phyloP scores from a whole-genome alignment of 2,329 filamentous ascomycete species.

The Microsporum ferrugineum region DNA sequence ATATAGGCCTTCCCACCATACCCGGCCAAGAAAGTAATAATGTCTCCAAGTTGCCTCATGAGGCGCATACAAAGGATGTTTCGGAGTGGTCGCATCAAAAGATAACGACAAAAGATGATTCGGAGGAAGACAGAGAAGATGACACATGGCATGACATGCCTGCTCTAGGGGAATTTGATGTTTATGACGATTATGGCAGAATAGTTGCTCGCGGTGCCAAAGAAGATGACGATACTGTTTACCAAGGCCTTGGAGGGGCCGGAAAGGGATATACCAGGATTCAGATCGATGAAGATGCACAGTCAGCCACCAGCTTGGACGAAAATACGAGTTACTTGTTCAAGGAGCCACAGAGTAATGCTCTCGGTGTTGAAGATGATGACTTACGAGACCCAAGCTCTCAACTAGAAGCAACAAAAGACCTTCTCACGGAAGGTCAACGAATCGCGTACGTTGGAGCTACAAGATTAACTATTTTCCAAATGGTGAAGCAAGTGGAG shows the following conservation, averaged over 20 bases:
- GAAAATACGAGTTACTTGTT: conserved; percentile 96
- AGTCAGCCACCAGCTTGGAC: conserved; percentile 91
- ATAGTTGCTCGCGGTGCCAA: conserved; percentile 71
- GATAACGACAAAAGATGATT: conserved; percentile 42
- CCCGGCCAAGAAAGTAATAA: neutral
- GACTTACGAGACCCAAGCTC: conserved; percentile 74
- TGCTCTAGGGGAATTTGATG: conserved; percentile 79
- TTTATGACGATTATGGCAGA: conserved; percentile 88
- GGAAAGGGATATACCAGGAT: conserved; percentile 93
- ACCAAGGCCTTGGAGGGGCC: conserved; percentile 70
- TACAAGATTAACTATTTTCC: conserved; percentile 66
- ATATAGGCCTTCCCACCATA: neutral
- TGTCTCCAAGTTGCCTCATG: neutral
- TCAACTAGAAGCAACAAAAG: conserved; percentile 92
- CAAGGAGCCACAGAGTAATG: conserved; percentile 57
- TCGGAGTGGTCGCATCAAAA: conserved; percentile 92
- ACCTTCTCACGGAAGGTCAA: conserved; percentile 87
- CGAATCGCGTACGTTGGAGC: conserved; percentile 92
- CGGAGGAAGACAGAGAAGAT: conserved; percentile 49
- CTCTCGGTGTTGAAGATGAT: conserved; percentile 56
- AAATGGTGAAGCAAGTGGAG: conserved; percentile 61
- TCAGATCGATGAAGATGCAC: conserved; percentile 85
- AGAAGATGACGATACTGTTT: conserved; percentile 59
- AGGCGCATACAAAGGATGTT: conserved; percentile 20
- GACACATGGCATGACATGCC: conserved; percentile 89